Percentiles rank a stretch among this genome's conserved stretches.
Conservation (phyloP, 345 rosid species). For the Pseudoturritis turrita region DNA sequence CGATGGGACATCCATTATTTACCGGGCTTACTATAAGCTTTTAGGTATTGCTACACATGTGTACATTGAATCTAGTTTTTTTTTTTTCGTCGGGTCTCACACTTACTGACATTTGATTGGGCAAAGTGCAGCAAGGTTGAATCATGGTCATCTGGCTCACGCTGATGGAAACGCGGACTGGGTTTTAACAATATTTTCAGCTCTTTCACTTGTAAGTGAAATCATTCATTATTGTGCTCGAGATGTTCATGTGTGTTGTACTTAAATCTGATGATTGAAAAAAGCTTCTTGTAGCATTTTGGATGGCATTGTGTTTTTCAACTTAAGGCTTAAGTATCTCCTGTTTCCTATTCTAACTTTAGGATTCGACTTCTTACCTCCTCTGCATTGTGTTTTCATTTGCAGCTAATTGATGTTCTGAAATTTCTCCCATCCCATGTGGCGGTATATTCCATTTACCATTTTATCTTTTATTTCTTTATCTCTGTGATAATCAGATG, state of each 20-base stretch:
- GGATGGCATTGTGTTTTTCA: conserved; percentile 3
- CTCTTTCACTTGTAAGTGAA: conserved; percentile 81
- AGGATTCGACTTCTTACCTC: conserved; percentile 1
- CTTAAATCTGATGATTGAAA: background rate
- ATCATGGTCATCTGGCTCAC: conserved; percentile 77
- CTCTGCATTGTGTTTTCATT: background rate
- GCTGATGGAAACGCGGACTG: conserved; percentile 99
- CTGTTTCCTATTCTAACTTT: background rate
- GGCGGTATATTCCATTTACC: conserved; percentile 52
- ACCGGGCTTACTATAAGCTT: conserved; percentile 94
- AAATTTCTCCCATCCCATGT: conserved; percentile 83
- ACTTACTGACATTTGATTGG: conserved; percentile 10
- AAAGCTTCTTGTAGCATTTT: background rate
- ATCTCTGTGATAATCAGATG: background rate
- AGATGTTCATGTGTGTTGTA: background rate
- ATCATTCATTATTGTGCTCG: background rate
- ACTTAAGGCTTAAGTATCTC: background rate
- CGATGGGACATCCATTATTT: conserved; percentile 91
- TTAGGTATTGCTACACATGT: conserved; percentile 48
- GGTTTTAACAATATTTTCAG: conserved; percentile 89
- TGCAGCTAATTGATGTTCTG: conserved; percentile 91
- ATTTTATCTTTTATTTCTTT: background rate
- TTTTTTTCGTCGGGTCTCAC: background rate
- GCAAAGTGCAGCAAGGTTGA: conserved; percentile 64
- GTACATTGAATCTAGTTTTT: background rate